Evolutionary conservation across 2,329 filamentous ascomycete species (phyloP).

Genomic region (Atkinsonella hypoxylon): DNA sequence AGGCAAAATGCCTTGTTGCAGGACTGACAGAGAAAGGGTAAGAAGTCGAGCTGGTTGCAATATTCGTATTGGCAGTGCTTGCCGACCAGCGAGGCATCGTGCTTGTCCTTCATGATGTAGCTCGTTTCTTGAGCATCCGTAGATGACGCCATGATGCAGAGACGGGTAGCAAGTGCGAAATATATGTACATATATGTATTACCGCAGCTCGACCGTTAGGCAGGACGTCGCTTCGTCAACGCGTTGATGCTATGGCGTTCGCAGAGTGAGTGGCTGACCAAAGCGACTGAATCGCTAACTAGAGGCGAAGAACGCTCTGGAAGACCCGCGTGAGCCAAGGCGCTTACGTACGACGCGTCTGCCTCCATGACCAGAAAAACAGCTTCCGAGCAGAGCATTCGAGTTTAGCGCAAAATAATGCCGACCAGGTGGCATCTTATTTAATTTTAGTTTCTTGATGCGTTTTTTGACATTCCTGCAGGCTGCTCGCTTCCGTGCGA

Average conservation of each 20-base stretch:
- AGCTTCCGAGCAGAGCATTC: not conserved
- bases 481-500: too few species aligned
- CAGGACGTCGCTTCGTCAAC: constrained; percentile 7
- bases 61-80: constrained; percentile 82
- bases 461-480: too few species aligned
- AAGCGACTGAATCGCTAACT: not conserved
- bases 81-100: constrained; percentile 76
- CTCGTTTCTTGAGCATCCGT: constrained; percentile 36
- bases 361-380: not conserved
- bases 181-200: not conserved
- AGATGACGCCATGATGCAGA: constrained; percentile 40
- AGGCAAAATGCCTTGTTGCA: constrained; percentile 80
- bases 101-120: constrained; percentile 60
- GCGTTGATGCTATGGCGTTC: not conserved
- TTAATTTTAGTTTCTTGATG: not conserved
- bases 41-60: constrained; percentile 91
- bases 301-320: constrained; percentile 7
- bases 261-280: constrained; percentile 1
- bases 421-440: not conserved
- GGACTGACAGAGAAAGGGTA: constrained; percentile 87
- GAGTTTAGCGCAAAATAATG: not conserved
- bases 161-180: not conserved
- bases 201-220: not conserved
- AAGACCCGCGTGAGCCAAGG: constrained; percentile 4
- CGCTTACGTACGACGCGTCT: constrained; percentile 5